Base-by-base conservation (phyloP, 805 yeast genomes). In the Scheffersomyces lignosus region DNA sequence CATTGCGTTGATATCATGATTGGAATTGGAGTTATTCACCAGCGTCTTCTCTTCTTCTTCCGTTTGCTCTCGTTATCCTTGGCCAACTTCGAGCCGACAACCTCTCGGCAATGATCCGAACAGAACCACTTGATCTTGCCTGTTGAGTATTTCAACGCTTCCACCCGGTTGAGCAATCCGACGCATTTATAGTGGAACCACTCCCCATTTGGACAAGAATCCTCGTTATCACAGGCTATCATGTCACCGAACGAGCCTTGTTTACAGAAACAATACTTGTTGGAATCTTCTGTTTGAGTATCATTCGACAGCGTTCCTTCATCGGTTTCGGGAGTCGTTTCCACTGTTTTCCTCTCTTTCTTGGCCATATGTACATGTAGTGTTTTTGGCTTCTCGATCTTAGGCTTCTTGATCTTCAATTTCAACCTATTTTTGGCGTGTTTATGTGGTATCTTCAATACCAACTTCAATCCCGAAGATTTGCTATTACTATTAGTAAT, bases 101-200 rank as follows among this genome's bases (percentile, higher is more conserved):
- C 38, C 9, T 31, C 36, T 29, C 59, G 49, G 45, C 74, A 69
- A 10, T 35, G 33, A 5, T 57, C 62, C 7, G 68, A 58, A 40
- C 75, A 69, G 38, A 53, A 69, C 75, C 75, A 69, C 40, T 58
- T 60, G 13, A 53, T 47, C 33, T 58, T 56, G 1, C 67, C 66
- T 8, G 63, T 53, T 17, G 64, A 48, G 34, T 49, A 63, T 41
- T 62, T 60, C 29, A 56, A 37, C 5, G 70, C 71, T 27, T 65
- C 70, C 7, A 62, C 71, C 33, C 64, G 45, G 36, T 56, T 64
- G 13, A 62, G 47, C 18, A 65, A 50, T 9, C 73, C 73, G 18
- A 69, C 73, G 43, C 74, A 69, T 39, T 67, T 68, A 45, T 66
- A 69, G 40, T 69, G 74, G 33, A 69, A 69, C 74, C 74, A 69